Evolutionary conservation across 1,284 basidiomycete species (phyloP), one percentile per base, ranked within the genome.

Genomic region (Tylopilus orsonianus): DNA sequence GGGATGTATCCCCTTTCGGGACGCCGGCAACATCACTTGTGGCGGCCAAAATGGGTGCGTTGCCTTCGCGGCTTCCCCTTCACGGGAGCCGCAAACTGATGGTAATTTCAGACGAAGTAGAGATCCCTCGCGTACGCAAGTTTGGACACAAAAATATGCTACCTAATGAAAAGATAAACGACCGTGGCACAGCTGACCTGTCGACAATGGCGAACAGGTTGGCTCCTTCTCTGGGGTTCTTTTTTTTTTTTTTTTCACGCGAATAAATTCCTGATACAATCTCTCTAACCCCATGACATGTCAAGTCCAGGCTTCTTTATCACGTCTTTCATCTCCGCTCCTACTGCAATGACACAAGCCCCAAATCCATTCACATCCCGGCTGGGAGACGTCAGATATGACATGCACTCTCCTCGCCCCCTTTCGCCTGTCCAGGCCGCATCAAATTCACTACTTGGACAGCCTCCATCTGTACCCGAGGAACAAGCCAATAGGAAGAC

Each of bases 1-100:
- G 78, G 60, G 55, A 71, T 23, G 60, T 68, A 6, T 75, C 75
- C 2, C 70, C 77, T 46, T 56, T 56, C 41, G 56, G 53, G 30
- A 60, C 54, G 0, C 61, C 66, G 23, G 50, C 70, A 22, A 65
- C 71, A 42, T 55, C 65, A 16, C 53, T 74, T 16, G 52, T 70
- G 35, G 62, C 66, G 20, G 62, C 66, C 5, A 75, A 71, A 51
- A 73, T 81, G 64, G 78, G 78, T 76, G 46, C 5, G 41, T 48
- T 43, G 9, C 13, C 10, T 48, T 38, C 22, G 3, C 44, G 4
- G 23, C 24, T 30, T 12, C 43, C 26, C 43, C n/a, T 32, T 23
- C 22, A 27, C 20, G 19, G 27, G 19, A n/a, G 7, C 42, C 36
- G 16, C 48, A 33, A 53, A 30, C 12, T 44, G 34, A 60, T 36